These are phyloP conservation scores for Gracilaria caudata DNA, from an alignment of 23 red algal genomes.

Conservation along the genomic window DNA sequence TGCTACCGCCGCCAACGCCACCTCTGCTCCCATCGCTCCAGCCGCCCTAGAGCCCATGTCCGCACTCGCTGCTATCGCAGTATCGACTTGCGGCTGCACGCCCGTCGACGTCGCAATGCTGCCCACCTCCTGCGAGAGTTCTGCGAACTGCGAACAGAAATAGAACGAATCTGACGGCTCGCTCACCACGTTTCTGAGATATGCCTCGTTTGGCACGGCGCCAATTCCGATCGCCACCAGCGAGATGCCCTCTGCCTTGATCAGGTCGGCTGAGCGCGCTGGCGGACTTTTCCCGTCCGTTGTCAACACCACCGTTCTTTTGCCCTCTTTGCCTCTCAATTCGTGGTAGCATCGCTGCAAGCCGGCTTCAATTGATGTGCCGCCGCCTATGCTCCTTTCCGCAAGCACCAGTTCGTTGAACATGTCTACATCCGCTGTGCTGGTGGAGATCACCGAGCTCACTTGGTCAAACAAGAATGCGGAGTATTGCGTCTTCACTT, in stretches of 20 bases:
- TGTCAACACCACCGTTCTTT: background rate
- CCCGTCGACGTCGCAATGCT: too few relatives aligned
- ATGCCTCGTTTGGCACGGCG: background rate
- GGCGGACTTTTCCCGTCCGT: background rate
- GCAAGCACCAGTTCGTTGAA: background rate
- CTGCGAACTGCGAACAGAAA: background rate
- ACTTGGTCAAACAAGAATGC: background rate
- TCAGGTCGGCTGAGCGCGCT: background rate
- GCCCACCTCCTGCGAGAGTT: background rate
- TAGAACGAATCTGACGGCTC: background rate
- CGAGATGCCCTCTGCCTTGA: background rate
- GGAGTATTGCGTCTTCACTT: background rate
- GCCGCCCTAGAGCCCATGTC: too few relatives aligned
- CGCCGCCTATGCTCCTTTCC: background rate
- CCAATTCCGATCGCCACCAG: conserved; percentile 3
- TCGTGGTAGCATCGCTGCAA: background rate
- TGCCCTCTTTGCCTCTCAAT: background rate
- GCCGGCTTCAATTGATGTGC: background rate
- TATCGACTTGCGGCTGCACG: too few relatives aligned
- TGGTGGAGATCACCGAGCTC: background rate
- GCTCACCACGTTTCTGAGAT: background rate
- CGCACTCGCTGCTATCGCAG: too few relatives aligned
- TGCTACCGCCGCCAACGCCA: background rate
- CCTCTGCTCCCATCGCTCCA: too few relatives aligned
- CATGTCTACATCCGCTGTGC: background rate